A percentile compares a stretch with the other conserved stretches of the same genome.
These are phyloP conservation scores for Hypoxylon sp. DNA, from an alignment of 2,329 filamentous ascomycete genomes.

Conservation along the genomic window DNA sequence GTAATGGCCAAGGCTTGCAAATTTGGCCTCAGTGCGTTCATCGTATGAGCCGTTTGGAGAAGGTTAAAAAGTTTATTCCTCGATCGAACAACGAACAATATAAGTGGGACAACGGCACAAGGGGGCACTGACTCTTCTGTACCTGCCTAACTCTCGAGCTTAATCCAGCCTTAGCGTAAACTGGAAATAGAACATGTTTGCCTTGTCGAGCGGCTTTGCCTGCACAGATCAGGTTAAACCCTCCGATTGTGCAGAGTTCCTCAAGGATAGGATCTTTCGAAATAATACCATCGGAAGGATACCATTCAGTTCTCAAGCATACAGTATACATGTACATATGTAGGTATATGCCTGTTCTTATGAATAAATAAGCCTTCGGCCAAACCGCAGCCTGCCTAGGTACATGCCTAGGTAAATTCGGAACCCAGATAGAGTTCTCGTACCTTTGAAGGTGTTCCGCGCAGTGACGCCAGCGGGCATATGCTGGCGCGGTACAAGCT, in stretches of 20 bases:
- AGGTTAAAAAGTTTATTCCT: background rate
- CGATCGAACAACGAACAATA: background rate
- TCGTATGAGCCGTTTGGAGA: background rate
- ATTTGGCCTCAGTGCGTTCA: background rate
- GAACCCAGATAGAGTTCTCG: conserved; percentile 2
- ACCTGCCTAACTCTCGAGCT: background rate
- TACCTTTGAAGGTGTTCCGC: background rate
- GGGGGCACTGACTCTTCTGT: no score
- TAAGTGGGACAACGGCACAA: background rate
- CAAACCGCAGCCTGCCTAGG: background rate
- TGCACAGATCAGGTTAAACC: background rate
- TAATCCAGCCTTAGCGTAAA: conserved; percentile 5
- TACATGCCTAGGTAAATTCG: background rate
- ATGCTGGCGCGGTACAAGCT: conserved; percentile 6
- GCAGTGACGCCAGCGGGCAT: conserved; percentile 5
- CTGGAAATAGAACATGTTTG: background rate
- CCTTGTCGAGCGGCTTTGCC: background rate
- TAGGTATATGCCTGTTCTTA: background rate
- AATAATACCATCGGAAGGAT: background rate
- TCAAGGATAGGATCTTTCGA: no score
- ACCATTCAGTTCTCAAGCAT: background rate
- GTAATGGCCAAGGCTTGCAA: background rate
- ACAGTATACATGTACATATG: no score
- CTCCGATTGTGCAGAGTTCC: background rate
- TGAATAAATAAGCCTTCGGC: background rate